Conservation (phyloP, 495 filamentous ascomycete species). For the Antarctomyces pellizariae region DNA sequence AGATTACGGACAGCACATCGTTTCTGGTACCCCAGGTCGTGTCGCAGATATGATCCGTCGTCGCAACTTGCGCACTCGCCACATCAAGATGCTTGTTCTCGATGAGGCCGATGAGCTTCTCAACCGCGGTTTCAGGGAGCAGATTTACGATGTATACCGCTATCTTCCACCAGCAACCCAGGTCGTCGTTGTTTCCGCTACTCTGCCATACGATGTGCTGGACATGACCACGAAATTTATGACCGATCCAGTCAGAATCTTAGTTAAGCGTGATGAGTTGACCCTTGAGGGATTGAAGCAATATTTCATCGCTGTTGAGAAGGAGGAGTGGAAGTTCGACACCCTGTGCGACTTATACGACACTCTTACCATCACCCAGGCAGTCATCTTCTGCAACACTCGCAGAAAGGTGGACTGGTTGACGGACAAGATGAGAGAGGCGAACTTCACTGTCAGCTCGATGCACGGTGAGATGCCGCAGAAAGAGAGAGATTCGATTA, state of each 20-base stretch:
- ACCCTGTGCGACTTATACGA: constrained; percentile 99
- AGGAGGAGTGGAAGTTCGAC: constrained; percentile 99
- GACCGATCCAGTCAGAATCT: constrained; percentile 91
- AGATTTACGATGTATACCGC: constrained; percentile 98
- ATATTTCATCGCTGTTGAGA: constrained; percentile 98
- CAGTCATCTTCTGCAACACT: constrained; percentile 99
- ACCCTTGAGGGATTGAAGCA: constrained; percentile 97
- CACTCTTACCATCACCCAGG: constrained; percentile 95
- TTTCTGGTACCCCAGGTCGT: constrained; percentile 85
- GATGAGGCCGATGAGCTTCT: constrained; percentile 88
- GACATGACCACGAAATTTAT: constrained; percentile 99
- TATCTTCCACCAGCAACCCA: constrained; percentile 90
- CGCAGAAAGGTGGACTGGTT: constrained; percentile 98
- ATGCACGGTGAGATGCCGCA: constrained; percentile 99
- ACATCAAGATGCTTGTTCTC: constrained; percentile 98
- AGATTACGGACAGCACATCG: constrained; percentile 90
- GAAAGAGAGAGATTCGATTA: constrained; percentile 90
- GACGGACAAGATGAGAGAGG: constrained; percentile 93
- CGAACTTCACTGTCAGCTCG: constrained; percentile 91
- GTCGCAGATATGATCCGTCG: constrained; percentile 98
- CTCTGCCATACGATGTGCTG: constrained; percentile 89
- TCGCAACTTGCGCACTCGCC: constrained; percentile 71
- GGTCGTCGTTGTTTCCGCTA: constrained; percentile 93
- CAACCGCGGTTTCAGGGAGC: constrained; percentile 89
- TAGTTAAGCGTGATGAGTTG: constrained; percentile 99